Evolutionary conservation across 495 filamentous ascomycete genomes (phyloP).

Genomic region (Trichoderma parareesei): DNA sequence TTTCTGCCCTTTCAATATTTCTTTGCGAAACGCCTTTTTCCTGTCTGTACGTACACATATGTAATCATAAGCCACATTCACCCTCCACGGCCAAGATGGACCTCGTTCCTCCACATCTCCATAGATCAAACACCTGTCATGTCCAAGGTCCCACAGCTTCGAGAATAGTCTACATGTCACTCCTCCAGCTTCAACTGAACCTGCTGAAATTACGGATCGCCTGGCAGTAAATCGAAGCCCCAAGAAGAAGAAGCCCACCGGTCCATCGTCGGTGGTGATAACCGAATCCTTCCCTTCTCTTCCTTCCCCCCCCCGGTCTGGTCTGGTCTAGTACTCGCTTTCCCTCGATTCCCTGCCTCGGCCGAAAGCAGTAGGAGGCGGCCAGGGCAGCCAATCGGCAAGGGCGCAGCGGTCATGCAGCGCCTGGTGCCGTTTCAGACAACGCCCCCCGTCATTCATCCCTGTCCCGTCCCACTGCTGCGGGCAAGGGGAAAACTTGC

Average conservation of each 20-base stretch:
- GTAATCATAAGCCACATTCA: not conserved
- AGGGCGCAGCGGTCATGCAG: not conserved
- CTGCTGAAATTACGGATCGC: conserved; percentile 10
- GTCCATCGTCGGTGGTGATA: conserved; percentile 5
- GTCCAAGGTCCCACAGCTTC: not conserved
- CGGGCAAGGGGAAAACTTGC: too few species aligned
- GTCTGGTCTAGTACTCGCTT: too few species aligned
- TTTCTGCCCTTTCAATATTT: not conserved
- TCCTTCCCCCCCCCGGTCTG: not conserved
- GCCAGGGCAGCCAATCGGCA: conserved; percentile 2
- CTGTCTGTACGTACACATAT: not conserved
- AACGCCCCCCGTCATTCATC: too few species aligned
- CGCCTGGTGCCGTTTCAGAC: conserved; percentile 6
- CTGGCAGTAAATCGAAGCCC: not conserved
- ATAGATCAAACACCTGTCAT: too few species aligned
- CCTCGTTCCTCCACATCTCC: not conserved
- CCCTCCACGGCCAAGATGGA: not conserved
- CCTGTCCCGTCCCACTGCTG: too few species aligned
- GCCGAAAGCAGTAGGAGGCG: not conserved
- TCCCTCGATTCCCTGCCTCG: not conserved
- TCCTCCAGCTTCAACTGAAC: not conserved
- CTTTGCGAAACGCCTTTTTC: too few species aligned
- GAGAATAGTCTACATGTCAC: not conserved
- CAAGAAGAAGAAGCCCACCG: not conserved
- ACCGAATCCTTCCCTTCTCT: conserved; percentile 3